A percentile compares a stretch with the other conserved stretches of the same genome.
Conservation (phyloP, 352 stramenopile species). For the Thalassiosira oceanica region DNA sequence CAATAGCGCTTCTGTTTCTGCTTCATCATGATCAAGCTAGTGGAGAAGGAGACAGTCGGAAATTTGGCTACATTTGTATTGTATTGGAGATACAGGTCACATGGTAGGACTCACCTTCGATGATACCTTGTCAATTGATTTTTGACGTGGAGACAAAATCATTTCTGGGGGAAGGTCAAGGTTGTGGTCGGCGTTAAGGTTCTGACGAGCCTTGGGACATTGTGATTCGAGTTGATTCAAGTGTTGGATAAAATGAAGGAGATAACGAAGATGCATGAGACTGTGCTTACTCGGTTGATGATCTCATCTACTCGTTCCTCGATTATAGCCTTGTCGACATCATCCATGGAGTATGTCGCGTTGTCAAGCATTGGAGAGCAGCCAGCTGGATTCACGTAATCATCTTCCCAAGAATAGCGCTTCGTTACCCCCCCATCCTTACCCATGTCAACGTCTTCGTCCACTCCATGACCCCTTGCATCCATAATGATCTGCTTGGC, state of each 20-base stretch:
- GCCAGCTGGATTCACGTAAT: neutral
- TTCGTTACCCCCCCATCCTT: slow-evolving; percentile 6
- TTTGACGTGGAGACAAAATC: neutral
- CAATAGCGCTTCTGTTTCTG: slow-evolving; percentile 2
- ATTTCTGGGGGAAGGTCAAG: neutral
- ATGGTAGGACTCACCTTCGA: neutral
- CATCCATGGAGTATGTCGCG: neutral
- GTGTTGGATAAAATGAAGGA: no score
- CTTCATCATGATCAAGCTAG: neutral
- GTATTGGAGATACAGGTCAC: neutral
- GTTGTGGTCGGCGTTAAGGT: neutral
- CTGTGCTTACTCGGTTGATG: slow-evolving; percentile 15
- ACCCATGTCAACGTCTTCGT: neutral
- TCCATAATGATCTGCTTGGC: slow-evolving; percentile 26
- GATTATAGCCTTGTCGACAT: neutral
- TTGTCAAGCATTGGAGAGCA: neutral
- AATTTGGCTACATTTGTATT: neutral
- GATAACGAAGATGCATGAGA: no score
- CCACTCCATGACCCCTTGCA: slow-evolving; percentile 1
- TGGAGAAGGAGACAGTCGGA: slow-evolving; percentile 1
- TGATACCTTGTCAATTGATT: slow-evolving; percentile 8
- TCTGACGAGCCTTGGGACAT: neutral
- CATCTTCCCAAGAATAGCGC: neutral
- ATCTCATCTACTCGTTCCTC: slow-evolving; percentile 15
- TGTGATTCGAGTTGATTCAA: slow-evolving; percentile 7